Percentiles rank a stretch among this genome's conserved stretches.
Evolutionary conservation across 176 grass and related monocot genomes (phyloP).

Genomic region (Bonia amplexicaulis): DNA sequence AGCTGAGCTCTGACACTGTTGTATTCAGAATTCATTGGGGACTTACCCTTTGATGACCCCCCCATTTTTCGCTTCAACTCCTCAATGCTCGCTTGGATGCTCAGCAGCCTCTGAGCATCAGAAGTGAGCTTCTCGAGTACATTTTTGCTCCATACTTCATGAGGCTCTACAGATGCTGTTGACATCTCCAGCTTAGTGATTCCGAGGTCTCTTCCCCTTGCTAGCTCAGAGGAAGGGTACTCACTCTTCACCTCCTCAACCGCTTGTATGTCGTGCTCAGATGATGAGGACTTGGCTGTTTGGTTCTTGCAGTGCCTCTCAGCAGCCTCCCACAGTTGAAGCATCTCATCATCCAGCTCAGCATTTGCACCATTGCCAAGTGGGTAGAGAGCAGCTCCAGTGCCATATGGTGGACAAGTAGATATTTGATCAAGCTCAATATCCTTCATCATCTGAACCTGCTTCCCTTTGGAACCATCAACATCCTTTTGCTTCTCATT

Average conservation of each 20-base stretch:
- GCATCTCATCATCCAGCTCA: constrained; percentile 75
- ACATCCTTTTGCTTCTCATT: constrained; percentile 29
- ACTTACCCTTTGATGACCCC: constrained; percentile 50
- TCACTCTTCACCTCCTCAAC: constrained; percentile 65
- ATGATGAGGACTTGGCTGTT: constrained; percentile 46
- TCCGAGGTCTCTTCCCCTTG: constrained; percentile 45
- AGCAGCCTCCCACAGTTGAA: constrained; percentile 88
- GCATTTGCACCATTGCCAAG: constrained; percentile 33
- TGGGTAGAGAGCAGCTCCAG: constrained; percentile 38
- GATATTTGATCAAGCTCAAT: constrained; percentile 84
- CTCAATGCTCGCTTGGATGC: constrained; percentile 49
- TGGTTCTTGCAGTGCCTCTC: constrained; percentile 66
- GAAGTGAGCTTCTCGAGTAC: constrained; percentile 59
- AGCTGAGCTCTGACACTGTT: constrained; percentile 55
- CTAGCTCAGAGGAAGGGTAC: constrained; percentile 57
- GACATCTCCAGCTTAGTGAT: constrained; percentile 44
- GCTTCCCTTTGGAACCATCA: constrained; percentile 56
- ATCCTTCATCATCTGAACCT: constrained; percentile 72
- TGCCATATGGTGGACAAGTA: constrained; percentile 45
- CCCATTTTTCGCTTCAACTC: constrained; percentile 79
- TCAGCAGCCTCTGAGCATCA: constrained; percentile 62
- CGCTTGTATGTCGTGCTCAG: constrained; percentile 55
- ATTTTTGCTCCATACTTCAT: constrained; percentile 47
- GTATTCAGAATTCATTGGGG: constrained; percentile 51
- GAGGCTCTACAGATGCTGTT: constrained; percentile 21